These are phyloP conservation scores for Schizosaccharomyces lindneri DNA, from an alignment of 805 yeast genomes.

Conservation along the genomic window DNA sequence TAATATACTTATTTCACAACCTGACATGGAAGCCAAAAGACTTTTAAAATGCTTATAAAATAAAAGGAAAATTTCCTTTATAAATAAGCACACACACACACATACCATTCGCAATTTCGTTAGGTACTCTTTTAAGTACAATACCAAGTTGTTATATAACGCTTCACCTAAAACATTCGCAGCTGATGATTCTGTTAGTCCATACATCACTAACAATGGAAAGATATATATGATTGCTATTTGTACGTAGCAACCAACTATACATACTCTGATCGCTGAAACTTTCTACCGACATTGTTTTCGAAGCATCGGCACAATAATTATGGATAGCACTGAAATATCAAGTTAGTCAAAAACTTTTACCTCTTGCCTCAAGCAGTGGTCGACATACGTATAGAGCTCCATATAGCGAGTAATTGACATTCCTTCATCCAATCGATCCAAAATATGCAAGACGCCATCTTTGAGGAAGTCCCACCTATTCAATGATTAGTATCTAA, in stretches of 20 bases:
- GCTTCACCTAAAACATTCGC: constrained; percentile 65
- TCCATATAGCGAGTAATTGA: constrained; percentile 14
- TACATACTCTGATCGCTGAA: constrained; percentile 6
- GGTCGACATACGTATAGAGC: constrained; percentile 12
- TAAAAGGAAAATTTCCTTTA: neutral
- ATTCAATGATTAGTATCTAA: neutral
- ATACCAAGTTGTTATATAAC: constrained; percentile 46
- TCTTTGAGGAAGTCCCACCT: constrained; percentile 19
- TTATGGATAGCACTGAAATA: constrained; percentile 8
- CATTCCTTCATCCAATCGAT: constrained; percentile 15
- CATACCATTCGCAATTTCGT: constrained; percentile 10
- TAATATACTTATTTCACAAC: neutral
- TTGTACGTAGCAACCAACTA: neutral
- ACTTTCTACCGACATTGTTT: constrained; percentile 6
- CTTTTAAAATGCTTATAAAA: neutral
- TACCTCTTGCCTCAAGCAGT: neutral
- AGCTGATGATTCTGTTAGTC: constrained; percentile 7
- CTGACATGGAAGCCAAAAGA: neutral
- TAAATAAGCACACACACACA: neutral
- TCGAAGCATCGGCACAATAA: constrained; percentile 9
- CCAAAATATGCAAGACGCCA: constrained; percentile 18
- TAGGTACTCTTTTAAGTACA: constrained; percentile 35
- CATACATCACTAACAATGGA: neutral
- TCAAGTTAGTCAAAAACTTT: too few relatives aligned
- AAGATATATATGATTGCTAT: neutral